Conservation (phyloP, 306 rosid genomes). For the Amphicarpaea edgeworthii region DNA sequence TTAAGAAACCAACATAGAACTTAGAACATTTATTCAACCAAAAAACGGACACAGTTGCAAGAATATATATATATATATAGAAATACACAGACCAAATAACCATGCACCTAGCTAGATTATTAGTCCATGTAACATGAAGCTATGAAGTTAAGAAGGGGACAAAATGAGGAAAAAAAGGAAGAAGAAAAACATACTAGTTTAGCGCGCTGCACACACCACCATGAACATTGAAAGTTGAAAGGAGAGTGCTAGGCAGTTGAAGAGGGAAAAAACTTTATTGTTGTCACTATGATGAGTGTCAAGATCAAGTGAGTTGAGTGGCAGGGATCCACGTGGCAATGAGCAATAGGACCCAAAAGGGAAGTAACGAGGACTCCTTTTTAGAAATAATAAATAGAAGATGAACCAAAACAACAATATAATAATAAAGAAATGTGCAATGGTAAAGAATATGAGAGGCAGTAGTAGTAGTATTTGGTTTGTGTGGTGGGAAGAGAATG, state of each 20-base stretch:
- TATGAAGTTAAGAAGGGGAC: background rate
- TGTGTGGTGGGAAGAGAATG: conserved; percentile 65
- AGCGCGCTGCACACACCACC: conserved; percentile 34
- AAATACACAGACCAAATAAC: too few relatives aligned
- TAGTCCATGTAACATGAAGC: conserved; percentile 24
- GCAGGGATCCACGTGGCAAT: conserved; percentile 68
- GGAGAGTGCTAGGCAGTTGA: conserved; percentile 35
- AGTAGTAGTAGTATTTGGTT: conserved; percentile 39
- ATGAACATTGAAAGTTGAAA: conserved; percentile 40
- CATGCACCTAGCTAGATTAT: background rate
- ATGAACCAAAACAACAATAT: background rate
- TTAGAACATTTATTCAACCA: background rate
- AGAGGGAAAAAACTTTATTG: conserved; percentile 37
- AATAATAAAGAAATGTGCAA: conserved; percentile 26
- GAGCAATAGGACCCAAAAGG: conserved; percentile 36
- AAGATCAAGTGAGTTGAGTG: conserved; percentile 54
- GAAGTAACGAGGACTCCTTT: conserved; percentile 27
- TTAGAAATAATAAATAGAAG: background rate
- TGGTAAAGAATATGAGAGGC: conserved; percentile 56
- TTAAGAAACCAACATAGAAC: conserved; percentile 8
- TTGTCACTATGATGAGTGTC: conserved; percentile 40
- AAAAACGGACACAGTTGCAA: background rate
- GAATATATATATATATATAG: too few relatives aligned
- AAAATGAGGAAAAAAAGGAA: background rate
- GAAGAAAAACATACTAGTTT: conserved; percentile 46